Conservation (phyloP, 2,329 filamentous ascomycete species). For the Calonectria crousiana region DNA sequence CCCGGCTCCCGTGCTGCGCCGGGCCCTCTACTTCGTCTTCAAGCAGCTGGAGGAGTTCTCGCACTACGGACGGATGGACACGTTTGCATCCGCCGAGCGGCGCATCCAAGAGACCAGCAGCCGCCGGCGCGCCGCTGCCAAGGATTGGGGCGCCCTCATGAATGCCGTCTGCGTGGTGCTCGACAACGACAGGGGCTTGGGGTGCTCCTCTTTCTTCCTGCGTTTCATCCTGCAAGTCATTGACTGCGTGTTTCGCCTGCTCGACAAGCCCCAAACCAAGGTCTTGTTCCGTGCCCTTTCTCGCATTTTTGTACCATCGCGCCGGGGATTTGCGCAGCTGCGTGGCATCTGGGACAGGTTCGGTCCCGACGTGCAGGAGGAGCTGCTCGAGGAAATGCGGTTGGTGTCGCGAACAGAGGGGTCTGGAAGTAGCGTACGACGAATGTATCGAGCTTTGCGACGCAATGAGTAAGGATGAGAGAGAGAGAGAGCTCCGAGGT, state of each 20-base stretch:
- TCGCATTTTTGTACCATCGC: constrained; percentile 33
- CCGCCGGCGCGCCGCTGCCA: constrained; percentile 10
- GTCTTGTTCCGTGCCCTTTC: constrained; percentile 40
- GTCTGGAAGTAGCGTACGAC: constrained; percentile 29
- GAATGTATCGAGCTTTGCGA: constrained; percentile 38
- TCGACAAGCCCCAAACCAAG: constrained; percentile 25
- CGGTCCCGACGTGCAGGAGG: constrained; percentile 32
- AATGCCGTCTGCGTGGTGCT: constrained; percentile 45
- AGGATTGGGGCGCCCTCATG: constrained; percentile 30
- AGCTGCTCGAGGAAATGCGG: constrained; percentile 34
- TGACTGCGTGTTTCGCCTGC: constrained; percentile 33
- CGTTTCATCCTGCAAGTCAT: constrained; percentile 41
- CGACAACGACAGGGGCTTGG: constrained; percentile 41
- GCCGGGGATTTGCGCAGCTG: constrained; percentile 28
- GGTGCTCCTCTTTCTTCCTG: constrained; percentile 44
- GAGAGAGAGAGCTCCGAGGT: not conserved
- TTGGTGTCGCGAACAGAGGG: constrained; percentile 24
- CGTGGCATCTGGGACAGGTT: constrained; percentile 39
- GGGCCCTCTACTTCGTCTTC: constrained; percentile 36
- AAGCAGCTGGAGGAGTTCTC: constrained; percentile 30
- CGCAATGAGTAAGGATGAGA: not conserved
- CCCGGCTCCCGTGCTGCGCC: constrained; percentile 20
- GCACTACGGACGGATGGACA: constrained; percentile 27
- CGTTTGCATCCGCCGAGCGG: constrained; percentile 30
- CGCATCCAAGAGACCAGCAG: constrained; percentile 20